Conservation (phyloP, 148 eudicot genomes). For the Hydrangea macrophylla region DNA sequence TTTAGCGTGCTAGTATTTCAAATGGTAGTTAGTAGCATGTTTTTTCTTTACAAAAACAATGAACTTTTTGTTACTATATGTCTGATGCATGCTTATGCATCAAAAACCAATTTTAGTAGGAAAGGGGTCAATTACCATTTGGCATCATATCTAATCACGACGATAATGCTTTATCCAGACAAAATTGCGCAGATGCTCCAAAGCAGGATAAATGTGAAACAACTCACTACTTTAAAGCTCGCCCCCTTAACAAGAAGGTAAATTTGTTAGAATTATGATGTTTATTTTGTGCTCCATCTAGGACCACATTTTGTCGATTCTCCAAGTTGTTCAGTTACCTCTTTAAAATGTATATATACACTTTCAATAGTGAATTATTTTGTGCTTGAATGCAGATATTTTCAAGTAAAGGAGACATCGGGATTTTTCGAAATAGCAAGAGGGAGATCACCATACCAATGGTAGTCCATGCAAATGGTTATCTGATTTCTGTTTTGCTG, state of each 20-base stretch:
- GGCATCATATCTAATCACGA: background rate
- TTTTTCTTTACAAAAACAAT: background rate
- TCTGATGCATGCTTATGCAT: background rate
- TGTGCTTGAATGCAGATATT: conserved; percentile 53
- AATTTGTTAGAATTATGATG: background rate
- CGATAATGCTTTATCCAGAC: conserved; percentile 19
- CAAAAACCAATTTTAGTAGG: background rate
- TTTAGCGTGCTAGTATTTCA: background rate
- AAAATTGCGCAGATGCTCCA: conserved; percentile 26
- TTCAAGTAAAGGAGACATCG: conserved; percentile 76
- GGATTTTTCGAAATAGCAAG: conserved; percentile 68
- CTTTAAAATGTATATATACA: background rate
- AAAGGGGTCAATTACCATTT: background rate
- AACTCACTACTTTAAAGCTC: conserved; percentile 62
- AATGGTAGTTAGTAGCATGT: background rate
- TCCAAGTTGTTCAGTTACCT: background rate
- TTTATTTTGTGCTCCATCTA: background rate
- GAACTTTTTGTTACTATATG: background rate
- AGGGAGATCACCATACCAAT: conserved; percentile 69
- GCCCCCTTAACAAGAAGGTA: conserved; percentile 73
- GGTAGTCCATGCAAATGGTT: conserved; percentile 33
- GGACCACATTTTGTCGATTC: too few relatives aligned
- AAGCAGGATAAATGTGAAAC: conserved; percentile 32
- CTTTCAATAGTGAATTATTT: background rate
- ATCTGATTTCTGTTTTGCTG: background rate